Base-by-base conservation (phyloP, 108 stramenopile species). In the Heterococcus sp. region DNA sequence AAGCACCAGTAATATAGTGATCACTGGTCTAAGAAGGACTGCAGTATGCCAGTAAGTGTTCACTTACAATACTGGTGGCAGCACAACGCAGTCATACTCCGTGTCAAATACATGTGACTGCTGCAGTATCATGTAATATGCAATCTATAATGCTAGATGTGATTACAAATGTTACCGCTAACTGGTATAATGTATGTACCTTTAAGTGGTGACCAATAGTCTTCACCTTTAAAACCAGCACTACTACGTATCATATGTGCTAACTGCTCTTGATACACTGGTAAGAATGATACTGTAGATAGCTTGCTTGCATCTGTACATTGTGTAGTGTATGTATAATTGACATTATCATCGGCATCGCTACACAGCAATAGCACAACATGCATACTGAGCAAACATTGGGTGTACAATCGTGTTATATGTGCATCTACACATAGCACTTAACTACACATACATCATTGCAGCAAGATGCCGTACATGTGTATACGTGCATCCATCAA, bases 231-330 rank as follows among this genome's bases (percentile, higher is more conserved):
- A n/a, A 11, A 64, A 32, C 37, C 75, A 26, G 70, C 75, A 39
- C 68, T 33, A 37, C 36, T 35, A 34, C 67, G 68, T 27, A 84
- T 84, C 69, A 84, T 67, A 28, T 84, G 46, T 11, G 68, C 68
- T 37, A 76, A 64, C 11, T 84, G 83, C 83, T 84, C 75, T 64
- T 46, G 40, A 63, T 76, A 84, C 30, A 76, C 75, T 2, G 77
- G 58, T 29, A 78, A 37, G 2, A 78, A 78, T 30, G 70, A 69
- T 3, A 30, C 14, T 14, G 8, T 58, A 21, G 46, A 14, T 21
- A 58, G 46, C 46, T 21, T 58, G 46, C 46, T 58, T 21, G 46
- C 14, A 8, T 8, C 46, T 58, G 46, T n/a, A n/a, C n/a, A n/a
- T n/a, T n/a, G n/a, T n/a, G n/a, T n/a, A n/a, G n/a, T n/a, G n/a